These are phyloP conservation scores for Lepidopterella palustris DNA, from an alignment of 495 filamentous ascomycete genomes.

Conservation along the genomic window DNA sequence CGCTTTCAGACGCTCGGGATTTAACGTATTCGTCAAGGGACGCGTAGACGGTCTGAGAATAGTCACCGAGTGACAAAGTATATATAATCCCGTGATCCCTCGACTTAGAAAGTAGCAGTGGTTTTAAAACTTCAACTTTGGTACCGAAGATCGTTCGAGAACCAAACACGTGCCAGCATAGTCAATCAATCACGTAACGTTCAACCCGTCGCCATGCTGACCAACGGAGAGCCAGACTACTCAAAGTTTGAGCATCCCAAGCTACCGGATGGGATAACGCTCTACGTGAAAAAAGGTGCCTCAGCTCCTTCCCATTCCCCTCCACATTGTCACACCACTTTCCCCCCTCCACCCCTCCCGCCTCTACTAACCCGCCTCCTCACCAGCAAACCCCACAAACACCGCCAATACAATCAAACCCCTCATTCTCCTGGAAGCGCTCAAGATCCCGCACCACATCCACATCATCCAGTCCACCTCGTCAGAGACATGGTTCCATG, in stretches of 20 bases:
- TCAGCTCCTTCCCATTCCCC: background rate
- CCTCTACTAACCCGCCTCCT: background rate
- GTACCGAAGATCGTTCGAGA: no score
- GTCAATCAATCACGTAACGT: no score
- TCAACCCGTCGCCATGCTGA: background rate
- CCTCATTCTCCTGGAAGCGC: constrained; percentile 15
- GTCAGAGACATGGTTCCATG: constrained; percentile 7
- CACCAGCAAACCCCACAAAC: constrained; percentile 7
- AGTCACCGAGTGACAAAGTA: background rate
- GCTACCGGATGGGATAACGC: background rate
- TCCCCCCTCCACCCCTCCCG: background rate
- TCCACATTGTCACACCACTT: background rate
- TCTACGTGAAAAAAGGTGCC: background rate
- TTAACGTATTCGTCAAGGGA: no score
- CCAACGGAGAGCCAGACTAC: background rate
- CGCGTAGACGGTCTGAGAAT: no score
- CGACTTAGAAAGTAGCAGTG: no score
- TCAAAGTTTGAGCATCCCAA: background rate
- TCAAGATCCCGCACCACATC: constrained; percentile 5
- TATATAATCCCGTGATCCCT: background rate
- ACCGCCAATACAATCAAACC: constrained; percentile 9
- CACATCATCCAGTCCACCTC: constrained; percentile 2
- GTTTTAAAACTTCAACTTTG: no score
- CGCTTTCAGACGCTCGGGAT: no score
- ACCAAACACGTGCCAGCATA: no score